Evolutionary conservation across 2,329 filamentous ascomycete species (phyloP).

Genomic region (Neurospora sp.): DNA sequence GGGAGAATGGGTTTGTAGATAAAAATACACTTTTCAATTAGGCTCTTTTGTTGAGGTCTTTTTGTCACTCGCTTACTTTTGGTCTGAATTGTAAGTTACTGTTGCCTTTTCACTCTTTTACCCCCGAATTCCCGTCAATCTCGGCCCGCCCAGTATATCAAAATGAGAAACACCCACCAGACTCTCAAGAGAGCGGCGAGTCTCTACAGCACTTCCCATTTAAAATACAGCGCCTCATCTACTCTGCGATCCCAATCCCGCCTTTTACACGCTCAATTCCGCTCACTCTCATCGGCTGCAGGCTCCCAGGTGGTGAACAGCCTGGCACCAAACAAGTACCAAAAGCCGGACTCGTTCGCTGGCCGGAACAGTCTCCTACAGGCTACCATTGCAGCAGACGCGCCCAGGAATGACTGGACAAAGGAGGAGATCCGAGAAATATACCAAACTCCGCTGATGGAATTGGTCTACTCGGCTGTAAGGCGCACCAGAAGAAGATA

Average conservation of each 20-base stretch:
- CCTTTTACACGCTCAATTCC: neutral
- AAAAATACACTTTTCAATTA: neutral
- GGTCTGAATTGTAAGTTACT: neutral
- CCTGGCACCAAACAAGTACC: neutral
- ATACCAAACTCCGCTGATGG: constrained; percentile 73
- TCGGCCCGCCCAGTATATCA: neutral
- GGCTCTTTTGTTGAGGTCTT: neutral
- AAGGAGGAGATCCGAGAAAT: constrained; percentile 71
- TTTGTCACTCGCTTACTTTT: neutral
- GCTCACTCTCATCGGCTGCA: neutral
- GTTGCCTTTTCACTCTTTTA: neutral
- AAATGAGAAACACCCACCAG: neutral
- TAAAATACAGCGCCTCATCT: neutral
- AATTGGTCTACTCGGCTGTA: constrained; percentile 67
- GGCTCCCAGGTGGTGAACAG: neutral
- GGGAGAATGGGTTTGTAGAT: neutral
- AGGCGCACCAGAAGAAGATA: constrained; percentile 20
- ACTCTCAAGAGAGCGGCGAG: neutral
- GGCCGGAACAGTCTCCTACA: constrained; percentile 22
- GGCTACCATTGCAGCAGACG: constrained; percentile 49
- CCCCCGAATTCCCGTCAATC: neutral
- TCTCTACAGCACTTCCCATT: neutral
- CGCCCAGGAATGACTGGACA: constrained; percentile 66
- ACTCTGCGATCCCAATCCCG: neutral
- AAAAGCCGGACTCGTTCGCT: neutral